Percentiles rank a stretch among this genome's conserved stretches.
Conservation (phyloP, 2,329 filamentous ascomycete species). For the Nigrograna mackinnonii region DNA sequence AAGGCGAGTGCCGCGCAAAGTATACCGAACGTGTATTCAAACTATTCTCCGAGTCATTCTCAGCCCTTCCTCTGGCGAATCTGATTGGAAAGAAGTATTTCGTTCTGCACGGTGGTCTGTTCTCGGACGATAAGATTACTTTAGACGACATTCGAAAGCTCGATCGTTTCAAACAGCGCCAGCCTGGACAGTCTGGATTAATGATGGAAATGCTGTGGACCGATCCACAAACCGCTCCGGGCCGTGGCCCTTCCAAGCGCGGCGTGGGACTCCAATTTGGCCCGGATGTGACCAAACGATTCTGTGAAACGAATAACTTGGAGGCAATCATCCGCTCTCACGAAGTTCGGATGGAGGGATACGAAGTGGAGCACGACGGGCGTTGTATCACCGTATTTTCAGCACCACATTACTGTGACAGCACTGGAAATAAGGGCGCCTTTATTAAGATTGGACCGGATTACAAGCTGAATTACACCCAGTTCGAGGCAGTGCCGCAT, state of each 20-base stretch:
- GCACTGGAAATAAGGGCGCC: slow-evolving; percentile 95
- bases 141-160: slow-evolving; percentile 93
- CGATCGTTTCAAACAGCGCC: slow-evolving; percentile 85
- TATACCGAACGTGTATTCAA: slow-evolving; percentile 97
- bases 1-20: slow-evolving; percentile 97
- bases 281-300: slow-evolving; percentile 91
- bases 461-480: slow-evolving; percentile 87
- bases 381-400: slow-evolving; percentile 99
- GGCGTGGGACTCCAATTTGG: slow-evolving; percentile 97
- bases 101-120: slow-evolving; percentile 90
- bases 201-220: slow-evolving; percentile 99
- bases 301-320: slow-evolving; percentile 94
- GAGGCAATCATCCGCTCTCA: slow-evolving; percentile 96
- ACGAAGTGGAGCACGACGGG: slow-evolving; percentile 95
- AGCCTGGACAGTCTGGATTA: slow-evolving; percentile 88
- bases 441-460: slow-evolving; percentile 96
- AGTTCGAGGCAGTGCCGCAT: slow-evolving; percentile 96
- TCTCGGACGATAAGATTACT: slow-evolving; percentile 91
- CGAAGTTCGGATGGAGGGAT: slow-evolving; percentile 99
- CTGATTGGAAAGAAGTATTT: slow-evolving; percentile 90
- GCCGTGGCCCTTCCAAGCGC: slow-evolving; percentile 91
- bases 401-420: slow-evolving; percentile 95
- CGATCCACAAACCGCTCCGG: slow-evolving; percentile 83
- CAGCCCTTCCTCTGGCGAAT: slow-evolving; percentile 87
- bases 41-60: slow-evolving; percentile 97